phyloP scores from a whole-genome alignment of 2,329 filamentous ascomycete genomes.

The Microsporum canis region DNA sequence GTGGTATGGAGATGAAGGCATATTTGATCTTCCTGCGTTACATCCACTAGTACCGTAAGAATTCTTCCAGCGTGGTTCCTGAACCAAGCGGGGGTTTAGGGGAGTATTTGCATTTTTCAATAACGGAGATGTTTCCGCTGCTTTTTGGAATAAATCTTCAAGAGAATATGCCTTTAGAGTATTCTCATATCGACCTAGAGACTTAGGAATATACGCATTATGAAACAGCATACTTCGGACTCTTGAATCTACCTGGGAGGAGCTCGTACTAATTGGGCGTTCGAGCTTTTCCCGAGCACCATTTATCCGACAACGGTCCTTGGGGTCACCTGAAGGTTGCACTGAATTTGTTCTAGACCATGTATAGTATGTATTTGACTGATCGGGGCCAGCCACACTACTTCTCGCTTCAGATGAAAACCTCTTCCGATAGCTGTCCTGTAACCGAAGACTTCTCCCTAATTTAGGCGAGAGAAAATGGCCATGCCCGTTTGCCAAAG shows the following conservation, averaged over 20 bases:
- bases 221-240: slow-evolving; percentile 9
- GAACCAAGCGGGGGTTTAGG: neutral
- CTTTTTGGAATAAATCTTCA: slow-evolving; percentile 5
- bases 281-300: too few species aligned
- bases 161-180: slow-evolving; percentile 4
- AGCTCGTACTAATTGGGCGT: neutral
- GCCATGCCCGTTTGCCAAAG: neutral
- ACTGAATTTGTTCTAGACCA: slow-evolving; percentile 7
- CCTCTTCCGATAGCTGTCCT: neutral
- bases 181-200: neutral
- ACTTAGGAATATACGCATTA: slow-evolving; percentile 8
- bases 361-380: slow-evolving; percentile 7
- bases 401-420: neutral
- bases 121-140: neutral
- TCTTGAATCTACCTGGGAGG: slow-evolving; percentile 4
- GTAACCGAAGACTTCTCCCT: too few species aligned
- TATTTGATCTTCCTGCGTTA: neutral
- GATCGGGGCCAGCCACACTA: neutral
- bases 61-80: neutral
- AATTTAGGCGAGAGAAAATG: neutral
- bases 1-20: neutral
- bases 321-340: neutral
- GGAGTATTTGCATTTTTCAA: neutral
- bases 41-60: neutral
- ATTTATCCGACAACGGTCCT: neutral